Conservation (phyloP, 352 stramenopile species). For the Globisporangium iwayamae region DNA sequence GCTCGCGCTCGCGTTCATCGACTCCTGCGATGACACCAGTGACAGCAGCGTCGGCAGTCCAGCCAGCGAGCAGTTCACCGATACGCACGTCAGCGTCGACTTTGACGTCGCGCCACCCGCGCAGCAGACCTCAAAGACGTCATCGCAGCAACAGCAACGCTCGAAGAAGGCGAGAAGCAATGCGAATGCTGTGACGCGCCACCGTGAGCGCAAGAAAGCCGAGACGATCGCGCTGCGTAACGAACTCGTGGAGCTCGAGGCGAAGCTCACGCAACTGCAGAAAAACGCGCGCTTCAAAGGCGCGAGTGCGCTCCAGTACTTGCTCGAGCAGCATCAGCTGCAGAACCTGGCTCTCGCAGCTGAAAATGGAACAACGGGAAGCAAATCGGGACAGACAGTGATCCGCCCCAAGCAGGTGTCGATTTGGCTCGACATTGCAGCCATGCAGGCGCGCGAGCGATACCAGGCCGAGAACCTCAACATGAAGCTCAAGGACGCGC, state of each 20-base stretch:
- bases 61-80: not conserved
- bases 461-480: slow-evolving; percentile 43
- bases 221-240: slow-evolving; percentile 9
- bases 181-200: slow-evolving; percentile 10
- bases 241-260: slow-evolving; percentile 13
- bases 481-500: slow-evolving; percentile 34
- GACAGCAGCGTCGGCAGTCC: not conserved
- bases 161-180: slow-evolving; percentile 12
- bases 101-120: not conserved
- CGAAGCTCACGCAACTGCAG: slow-evolving; percentile 9
- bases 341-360: not conserved
- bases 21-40: slow-evolving; percentile 12
- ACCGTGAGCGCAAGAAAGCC: slow-evolving; percentile 16
- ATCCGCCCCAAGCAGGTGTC: slow-evolving; percentile 22
- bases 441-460: slow-evolving; percentile 37
- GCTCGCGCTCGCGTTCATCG: slow-evolving; percentile 20
- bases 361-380: not conserved
- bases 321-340: slow-evolving; percentile 11
- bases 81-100: not conserved
- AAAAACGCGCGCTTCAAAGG: not conserved
- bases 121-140: not conserved
- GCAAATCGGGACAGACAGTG: not conserved
- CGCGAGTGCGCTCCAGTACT: not conserved
- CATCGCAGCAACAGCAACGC: slow-evolving; percentile 5
- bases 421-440: slow-evolving; percentile 43